A percentile compares a stretch with the other conserved stretches of the same genome.
phyloP scores from a whole-genome alignment of 805 yeast species.

The Hanseniaspora hatyaiensis region DNA sequence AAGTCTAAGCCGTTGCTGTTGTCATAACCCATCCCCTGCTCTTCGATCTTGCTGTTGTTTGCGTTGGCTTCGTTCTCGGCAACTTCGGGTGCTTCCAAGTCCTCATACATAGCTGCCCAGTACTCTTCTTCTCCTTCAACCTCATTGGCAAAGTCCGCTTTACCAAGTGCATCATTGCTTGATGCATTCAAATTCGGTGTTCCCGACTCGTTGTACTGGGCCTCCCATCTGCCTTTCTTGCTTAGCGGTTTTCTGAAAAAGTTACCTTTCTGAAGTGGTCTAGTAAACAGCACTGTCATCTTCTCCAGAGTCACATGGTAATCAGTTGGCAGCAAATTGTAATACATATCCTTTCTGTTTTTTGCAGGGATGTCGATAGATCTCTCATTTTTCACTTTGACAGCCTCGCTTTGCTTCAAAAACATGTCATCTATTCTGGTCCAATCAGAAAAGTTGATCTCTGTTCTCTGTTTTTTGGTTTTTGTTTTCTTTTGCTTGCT shows the following conservation, averaged over 20 bases:
- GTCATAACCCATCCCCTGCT: conserved; percentile 32
- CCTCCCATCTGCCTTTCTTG: neutral
- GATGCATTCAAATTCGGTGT: neutral
- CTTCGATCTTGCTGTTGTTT: conserved; percentile 20
- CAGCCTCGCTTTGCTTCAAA: conserved; percentile 31
- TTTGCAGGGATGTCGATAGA: conserved; percentile 35
- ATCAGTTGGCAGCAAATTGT: conserved; percentile 59
- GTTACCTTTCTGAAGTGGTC: conserved; percentile 43
- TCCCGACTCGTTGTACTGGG: neutral
- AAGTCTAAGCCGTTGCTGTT: conserved; percentile 28
- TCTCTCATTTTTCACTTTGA: conserved; percentile 20
- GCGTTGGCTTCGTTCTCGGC: conserved; percentile 21
- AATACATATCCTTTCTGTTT: conserved; percentile 33
- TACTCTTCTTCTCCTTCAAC: conserved; percentile 49
- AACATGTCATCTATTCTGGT: conserved; percentile 34
- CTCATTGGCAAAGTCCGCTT: conserved; percentile 18
- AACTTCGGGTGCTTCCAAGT: conserved; percentile 31
- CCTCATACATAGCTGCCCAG: conserved; percentile 58
- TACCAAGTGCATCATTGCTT: neutral
- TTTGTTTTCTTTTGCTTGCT: conserved; percentile 8
- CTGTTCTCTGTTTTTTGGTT: conserved; percentile 24
- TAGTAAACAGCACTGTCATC: conserved; percentile 54
- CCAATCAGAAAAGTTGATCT: conserved; percentile 28
- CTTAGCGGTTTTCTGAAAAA: conserved; percentile 20
- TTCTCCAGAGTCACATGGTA: conserved; percentile 57